phyloP scores from a whole-genome alignment of 441 rosid species.

The Pelargonium citronellum region DNA sequence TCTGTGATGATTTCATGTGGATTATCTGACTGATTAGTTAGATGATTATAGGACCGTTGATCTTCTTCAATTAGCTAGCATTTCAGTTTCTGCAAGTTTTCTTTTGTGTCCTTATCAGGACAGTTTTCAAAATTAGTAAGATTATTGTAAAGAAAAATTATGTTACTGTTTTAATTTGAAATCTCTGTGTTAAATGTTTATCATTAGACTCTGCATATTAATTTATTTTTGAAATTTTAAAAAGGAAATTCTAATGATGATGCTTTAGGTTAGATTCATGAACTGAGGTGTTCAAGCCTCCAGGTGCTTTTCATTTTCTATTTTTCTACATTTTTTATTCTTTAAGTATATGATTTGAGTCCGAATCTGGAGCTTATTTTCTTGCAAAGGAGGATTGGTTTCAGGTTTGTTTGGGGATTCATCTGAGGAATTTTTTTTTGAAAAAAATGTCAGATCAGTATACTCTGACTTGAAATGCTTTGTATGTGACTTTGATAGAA shows the following conservation, averaged over 20 bases:
- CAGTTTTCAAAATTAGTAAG: neutral
- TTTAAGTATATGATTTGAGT: neutral
- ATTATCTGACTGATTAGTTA: neutral
- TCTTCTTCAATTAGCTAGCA: neutral
- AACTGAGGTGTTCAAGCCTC: neutral
- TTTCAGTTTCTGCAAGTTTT: conserved; percentile 8
- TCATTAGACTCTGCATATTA: too few species aligned
- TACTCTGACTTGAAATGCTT: neutral
- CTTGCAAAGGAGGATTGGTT: neutral
- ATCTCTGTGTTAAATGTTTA: too few species aligned
- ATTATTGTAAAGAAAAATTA: too few species aligned
- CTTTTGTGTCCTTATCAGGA: neutral
- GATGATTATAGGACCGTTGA: neutral
- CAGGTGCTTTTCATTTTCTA: neutral
- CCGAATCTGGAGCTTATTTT: neutral
- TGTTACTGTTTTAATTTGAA: too few species aligned
- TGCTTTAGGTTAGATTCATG: conserved; percentile 2
- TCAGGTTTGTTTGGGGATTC: neutral
- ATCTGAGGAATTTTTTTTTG: neutral
- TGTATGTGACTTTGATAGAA: neutral
- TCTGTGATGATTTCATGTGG: neutral
- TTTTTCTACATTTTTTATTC: neutral
- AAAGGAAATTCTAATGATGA: neutral
- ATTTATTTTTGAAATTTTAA: too few species aligned
- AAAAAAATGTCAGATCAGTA: neutral